Base-by-base conservation (phyloP, 2,329 filamentous ascomycete species). In the Epichloe sylvatica region DNA sequence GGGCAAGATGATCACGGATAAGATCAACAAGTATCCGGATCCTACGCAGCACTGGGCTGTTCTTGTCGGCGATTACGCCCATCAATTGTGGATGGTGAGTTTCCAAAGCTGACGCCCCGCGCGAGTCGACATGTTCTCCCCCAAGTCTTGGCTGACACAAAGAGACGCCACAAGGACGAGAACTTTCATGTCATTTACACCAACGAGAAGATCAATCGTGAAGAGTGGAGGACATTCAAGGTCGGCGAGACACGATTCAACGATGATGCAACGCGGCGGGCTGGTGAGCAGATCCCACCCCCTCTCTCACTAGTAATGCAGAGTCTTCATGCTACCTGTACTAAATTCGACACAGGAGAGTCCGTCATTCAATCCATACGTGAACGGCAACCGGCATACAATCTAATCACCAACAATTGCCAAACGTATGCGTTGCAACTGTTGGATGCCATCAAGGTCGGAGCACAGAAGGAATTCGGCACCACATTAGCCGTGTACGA, bases 11-110 rank as follows among this genome's bases (percentile, higher is more conserved):
- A 78, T 80, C 51, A 77, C 73, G 0, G 71, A 76, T 43, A 73
- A 70, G 53, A 71, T 76, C 49, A 70, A 75, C 55, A 68, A 65
- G 50, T 78, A 75, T 53, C 76, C 76, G 0, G 76, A 80, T 56
- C 76, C 76, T 3, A 78, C 75, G 4, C 76, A 80, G 61, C 76
- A 80, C 56, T 80, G 76, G 76, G 75, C 74, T 2, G 72, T 79
- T 1, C 64, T 80, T 0, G 74, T 79, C 1, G 76, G 74, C 2
- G 74, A 72, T 12, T 80, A 67, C 56, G 70, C 69, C 1, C 76
- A 79, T 57, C 68, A 79, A 58, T 61, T 80, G n/a, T 80, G 76
- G 76, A 79, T 79, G 75, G 72, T 73, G 54, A 54, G 65, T 59
- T 30, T 8, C 8, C 8, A 30, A 30, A 9, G 30, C 1, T 8